Evolutionary conservation across 352 stramenopile genomes (phyloP), one percentile per base, ranked within the genome.

Genomic region (Globisporangium cylindrosporum): DNA sequence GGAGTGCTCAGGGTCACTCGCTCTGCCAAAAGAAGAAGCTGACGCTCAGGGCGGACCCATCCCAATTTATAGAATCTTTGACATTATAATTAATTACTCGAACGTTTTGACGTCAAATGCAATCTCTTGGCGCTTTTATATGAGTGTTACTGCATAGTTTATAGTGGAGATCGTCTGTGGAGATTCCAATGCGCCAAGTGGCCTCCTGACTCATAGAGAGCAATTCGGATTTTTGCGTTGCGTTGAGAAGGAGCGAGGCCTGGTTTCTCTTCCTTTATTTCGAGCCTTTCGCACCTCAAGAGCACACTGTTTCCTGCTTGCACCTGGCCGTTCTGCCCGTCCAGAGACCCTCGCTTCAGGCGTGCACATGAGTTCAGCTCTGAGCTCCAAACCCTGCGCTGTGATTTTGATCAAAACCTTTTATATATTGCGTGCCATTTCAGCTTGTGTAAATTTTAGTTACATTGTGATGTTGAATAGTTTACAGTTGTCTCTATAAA

Each of bases 131-230:
- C 29, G 41, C 4, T 49, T 6, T 49, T 22, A 49, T 49, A 49
- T 6, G 3, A 18, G n/a, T 49, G 14, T n/a, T n/a, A 20, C 24
- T 15, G 25, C 27, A 59, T 59, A 38, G 15, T 59, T 59, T 24
- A 41, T 59, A 59, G 0, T 12, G 1, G 4, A 10, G 6, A 4
- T n/a, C 18, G 6, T 18, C 18, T 20, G 6, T 9, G 15, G 54
- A 24, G 51, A 58, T 29, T 38, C 24, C 9, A 22, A 59, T 38
- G 25, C 25, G 53, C 53, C 24, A 59, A 59, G 53, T 59, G 14
- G 53, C 6, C 54, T 25, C 54, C 54, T 60, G 54, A 60, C 54
- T 60, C 54, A 60, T n/a, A 8, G 25, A 38, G 54, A n/a, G 4
- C 18, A 43, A 10, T 10, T n/a, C 15, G 54, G 54, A 20, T 38